These are phyloP conservation scores for Endotrypanum monterogeii DNA, from an alignment of 208 protist species.

Conservation along the genomic window DNA sequence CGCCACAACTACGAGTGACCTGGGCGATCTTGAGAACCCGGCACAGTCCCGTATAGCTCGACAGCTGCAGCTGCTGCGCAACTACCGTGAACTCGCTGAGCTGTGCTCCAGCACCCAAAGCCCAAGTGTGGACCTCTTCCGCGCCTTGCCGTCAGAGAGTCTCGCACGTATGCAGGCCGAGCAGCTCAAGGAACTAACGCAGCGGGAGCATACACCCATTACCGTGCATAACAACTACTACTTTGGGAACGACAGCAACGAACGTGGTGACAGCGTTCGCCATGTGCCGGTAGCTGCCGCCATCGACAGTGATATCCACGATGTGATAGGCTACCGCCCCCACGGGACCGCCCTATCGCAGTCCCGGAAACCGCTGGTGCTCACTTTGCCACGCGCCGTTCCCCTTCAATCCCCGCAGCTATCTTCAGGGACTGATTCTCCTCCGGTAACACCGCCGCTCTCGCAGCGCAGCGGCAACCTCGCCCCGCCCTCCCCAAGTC, in stretches of 20 bases:
- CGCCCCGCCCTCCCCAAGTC: constrained; percentile 35
- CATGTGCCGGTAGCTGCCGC: constrained; percentile 13
- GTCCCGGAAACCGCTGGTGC: constrained; percentile 10
- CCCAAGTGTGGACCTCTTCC: constrained; percentile 42
- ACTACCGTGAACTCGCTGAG: constrained; percentile 62
- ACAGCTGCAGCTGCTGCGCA: constrained; percentile 72
- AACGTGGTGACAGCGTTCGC: constrained; percentile 4
- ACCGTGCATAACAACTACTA: constrained; percentile 70
- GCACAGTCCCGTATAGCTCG: constrained; percentile 51
- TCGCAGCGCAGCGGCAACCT: constrained; percentile 12
- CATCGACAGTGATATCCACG: constrained; percentile 6
- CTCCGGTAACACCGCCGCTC: constrained; percentile 24
- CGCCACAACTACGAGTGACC: neutral
- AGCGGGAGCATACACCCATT: constrained; percentile 40
- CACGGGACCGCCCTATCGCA: constrained; percentile 11
- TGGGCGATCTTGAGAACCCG: constrained; percentile 38
- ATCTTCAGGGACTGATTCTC: constrained; percentile 35
- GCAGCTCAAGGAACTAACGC: constrained; percentile 20
- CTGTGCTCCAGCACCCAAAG: constrained; percentile 51
- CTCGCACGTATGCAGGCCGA: constrained; percentile 46
- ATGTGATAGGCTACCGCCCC: constrained; percentile 4
- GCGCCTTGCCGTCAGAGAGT: constrained; percentile 35
- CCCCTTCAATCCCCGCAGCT: constrained; percentile 35
- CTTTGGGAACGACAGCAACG: constrained; percentile 26
- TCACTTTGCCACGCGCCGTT: constrained; percentile 10